phyloP scores from a whole-genome alignment of 208 protist species.

The Spironucleus salmonicida region DNA sequence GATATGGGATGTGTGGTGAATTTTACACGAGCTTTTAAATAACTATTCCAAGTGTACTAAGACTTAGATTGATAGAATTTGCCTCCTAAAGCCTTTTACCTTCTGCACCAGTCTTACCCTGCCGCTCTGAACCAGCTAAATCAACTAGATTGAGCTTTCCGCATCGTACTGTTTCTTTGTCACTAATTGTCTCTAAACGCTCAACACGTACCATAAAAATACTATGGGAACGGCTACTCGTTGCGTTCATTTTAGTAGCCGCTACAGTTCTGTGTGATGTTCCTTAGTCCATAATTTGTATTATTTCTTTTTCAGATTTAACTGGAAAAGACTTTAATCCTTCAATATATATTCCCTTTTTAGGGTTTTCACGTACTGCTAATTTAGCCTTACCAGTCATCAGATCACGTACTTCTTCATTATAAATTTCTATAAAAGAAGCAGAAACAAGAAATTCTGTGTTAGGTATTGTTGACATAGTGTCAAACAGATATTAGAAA shows the following conservation, averaged over 20 bases:
- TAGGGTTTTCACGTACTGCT: neutral
- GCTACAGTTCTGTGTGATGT: slow-evolving; percentile 20
- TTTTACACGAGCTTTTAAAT: slow-evolving; percentile 33
- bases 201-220: slow-evolving; percentile 19
- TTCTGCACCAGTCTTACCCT: slow-evolving; percentile 28
- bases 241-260: slow-evolving; percentile 29
- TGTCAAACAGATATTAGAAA: slow-evolving; percentile 17
- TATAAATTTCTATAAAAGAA: slow-evolving; percentile 37
- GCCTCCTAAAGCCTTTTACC: slow-evolving; percentile 34
- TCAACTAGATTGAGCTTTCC: slow-evolving; percentile 44
- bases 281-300: slow-evolving; percentile 18
- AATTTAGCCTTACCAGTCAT: neutral
- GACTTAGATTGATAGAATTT: slow-evolving; percentile 28
- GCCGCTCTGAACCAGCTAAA: slow-evolving; percentile 38
- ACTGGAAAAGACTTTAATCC: slow-evolving; percentile 1
- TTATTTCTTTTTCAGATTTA: slow-evolving; percentile 6
- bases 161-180: neutral
- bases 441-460: neutral
- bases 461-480: neutral
- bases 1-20: slow-evolving; percentile 42
- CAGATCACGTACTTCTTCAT: slow-evolving; percentile 34
- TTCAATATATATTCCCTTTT: slow-evolving; percentile 28
- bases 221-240: slow-evolving; percentile 23
- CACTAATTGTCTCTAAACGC: neutral
- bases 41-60: slow-evolving; percentile 17